phyloP scores from a whole-genome alignment of 2,329 filamentous ascomycete genomes.

The Dactylonectria estremocensis region DNA sequence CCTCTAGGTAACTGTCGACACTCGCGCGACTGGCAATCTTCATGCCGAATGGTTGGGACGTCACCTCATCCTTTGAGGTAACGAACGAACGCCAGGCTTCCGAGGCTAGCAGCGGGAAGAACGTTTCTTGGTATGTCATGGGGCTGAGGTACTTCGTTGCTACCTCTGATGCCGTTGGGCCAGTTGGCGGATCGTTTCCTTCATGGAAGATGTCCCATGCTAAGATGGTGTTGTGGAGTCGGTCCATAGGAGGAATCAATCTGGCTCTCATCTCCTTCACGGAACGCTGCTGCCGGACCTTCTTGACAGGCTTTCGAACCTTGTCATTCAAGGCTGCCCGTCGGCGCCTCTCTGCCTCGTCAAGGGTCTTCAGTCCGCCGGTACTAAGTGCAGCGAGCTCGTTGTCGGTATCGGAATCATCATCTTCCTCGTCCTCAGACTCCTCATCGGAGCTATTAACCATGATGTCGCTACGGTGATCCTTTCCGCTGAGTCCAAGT shows the following conservation, averaged over 20 bases:
- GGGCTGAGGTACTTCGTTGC: slow-evolving; percentile 84
- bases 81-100: slow-evolving; percentile 98
- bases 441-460: slow-evolving; percentile 86
- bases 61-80: slow-evolving; percentile 89
- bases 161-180: slow-evolving; percentile 81
- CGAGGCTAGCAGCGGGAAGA: slow-evolving; percentile 89
- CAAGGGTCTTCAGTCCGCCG: slow-evolving; percentile 64
- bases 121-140: slow-evolving; percentile 86
- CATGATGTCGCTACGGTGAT: slow-evolving; percentile 93
- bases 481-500: slow-evolving; percentile 82
- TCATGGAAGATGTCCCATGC: slow-evolving; percentile 96
- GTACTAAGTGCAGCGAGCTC: slow-evolving; percentile 65
- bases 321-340: slow-evolving; percentile 67
- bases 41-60: slow-evolving; percentile 85
- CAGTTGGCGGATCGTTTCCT: slow-evolving; percentile 87
- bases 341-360: slow-evolving; percentile 63
- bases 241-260: slow-evolving; percentile 88
- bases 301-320: slow-evolving; percentile 83
- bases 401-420: slow-evolving; percentile 66
- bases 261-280: slow-evolving; percentile 95
- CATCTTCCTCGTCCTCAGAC: slow-evolving; percentile 76
- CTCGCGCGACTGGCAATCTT: slow-evolving; percentile 90
- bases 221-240: slow-evolving; percentile 87
- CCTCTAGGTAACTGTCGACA: slow-evolving; percentile 93
- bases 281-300: slow-evolving; percentile 84